Conservation (phyloP, 2,329 filamentous ascomycete species). For the Trichoderma oligosporum region DNA sequence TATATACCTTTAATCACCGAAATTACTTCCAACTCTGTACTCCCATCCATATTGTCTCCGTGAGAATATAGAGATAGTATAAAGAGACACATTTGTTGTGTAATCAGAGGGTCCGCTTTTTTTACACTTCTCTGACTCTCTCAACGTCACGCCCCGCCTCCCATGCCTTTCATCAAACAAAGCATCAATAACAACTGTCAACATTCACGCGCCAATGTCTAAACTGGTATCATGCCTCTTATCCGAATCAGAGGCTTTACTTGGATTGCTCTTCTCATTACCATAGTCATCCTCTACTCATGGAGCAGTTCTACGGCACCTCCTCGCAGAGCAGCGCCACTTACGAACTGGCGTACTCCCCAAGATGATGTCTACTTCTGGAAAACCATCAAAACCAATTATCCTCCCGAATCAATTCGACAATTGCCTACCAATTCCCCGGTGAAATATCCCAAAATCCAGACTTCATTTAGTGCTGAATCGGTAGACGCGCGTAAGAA, state of each 20-base stretch:
- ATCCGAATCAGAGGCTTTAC: slow-evolving; percentile 7
- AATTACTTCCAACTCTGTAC: too few relatives aligned
- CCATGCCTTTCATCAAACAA: not conserved
- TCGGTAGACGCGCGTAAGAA: slow-evolving; percentile 7
- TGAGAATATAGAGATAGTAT: too few relatives aligned
- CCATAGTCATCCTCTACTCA: slow-evolving; percentile 9
- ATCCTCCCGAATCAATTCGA: slow-evolving; percentile 29
- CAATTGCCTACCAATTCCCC: slow-evolving; percentile 32
- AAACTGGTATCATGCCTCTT: not conserved
- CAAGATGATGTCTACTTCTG: slow-evolving; percentile 30
- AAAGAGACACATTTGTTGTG: too few relatives aligned
- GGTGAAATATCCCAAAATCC: slow-evolving; percentile 32
- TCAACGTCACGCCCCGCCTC: too few relatives aligned
- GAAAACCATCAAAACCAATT: slow-evolving; percentile 28
- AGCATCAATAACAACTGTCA: not conserved
- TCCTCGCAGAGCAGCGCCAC: not conserved
- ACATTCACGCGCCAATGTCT: not conserved
- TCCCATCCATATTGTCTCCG: too few relatives aligned
- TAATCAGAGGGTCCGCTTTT: too few relatives aligned
- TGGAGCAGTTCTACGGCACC: not conserved
- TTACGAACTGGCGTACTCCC: slow-evolving; percentile 22
- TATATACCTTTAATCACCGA: too few relatives aligned
- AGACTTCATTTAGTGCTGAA: slow-evolving; percentile 30
- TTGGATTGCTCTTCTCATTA: slow-evolving; percentile 13
- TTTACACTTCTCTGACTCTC: too few relatives aligned